Base-by-base conservation (phyloP, 2,329 filamentous ascomycete genomes). In the Nemania diffusa region DNA sequence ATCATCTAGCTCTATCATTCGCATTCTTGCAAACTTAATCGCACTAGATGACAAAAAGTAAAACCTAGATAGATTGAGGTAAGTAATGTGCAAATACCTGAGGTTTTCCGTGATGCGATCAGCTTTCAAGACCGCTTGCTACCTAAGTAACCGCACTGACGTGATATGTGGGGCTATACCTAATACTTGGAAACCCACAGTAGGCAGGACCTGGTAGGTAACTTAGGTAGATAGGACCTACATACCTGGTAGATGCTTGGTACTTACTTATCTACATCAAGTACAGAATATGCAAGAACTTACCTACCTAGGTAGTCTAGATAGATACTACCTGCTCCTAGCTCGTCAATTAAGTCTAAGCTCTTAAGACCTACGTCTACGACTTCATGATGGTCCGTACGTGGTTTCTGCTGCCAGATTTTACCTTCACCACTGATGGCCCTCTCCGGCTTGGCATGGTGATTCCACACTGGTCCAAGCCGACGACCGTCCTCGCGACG, bases 111-210 rank as follows among this genome's bases (percentile, higher is more conserved):
- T 15, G 48, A 53, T 53, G 51, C 51, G 34, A 60, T 64, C 51
- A 50, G 40, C 13, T 51, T 51, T 17, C 7, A 29, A 51, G 48
- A 26, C 48, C 17, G 22, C 22, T 51, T 11, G 22, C 42, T 51
- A 17, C 37, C 37, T 65, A n/a, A n/a, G n/a, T n/a, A n/a, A n/a
- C n/a, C n/a, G 29, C 46, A 59, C 57, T 69, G 67, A 69, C 67
- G 67, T 69, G 67, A 65, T 66, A 61, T 63, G 67, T 69, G 67
- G 67, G 67, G 67, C 59, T 7, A 13, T n/a, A n/a, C n/a, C n/a
- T n/a, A 29, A 51, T 42, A 57, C 37, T 40, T 40, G 15, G 9
- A 40, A 13, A 40, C 3, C 34, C 34, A 40, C 8, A 3, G 8
- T 6, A 40, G 15, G 11, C 34, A 40, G 34, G 34, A 40, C 34